Evolutionary conservation across 176 grass and related monocot genomes (phyloP).

Genomic region (Zoysia japonica): DNA sequence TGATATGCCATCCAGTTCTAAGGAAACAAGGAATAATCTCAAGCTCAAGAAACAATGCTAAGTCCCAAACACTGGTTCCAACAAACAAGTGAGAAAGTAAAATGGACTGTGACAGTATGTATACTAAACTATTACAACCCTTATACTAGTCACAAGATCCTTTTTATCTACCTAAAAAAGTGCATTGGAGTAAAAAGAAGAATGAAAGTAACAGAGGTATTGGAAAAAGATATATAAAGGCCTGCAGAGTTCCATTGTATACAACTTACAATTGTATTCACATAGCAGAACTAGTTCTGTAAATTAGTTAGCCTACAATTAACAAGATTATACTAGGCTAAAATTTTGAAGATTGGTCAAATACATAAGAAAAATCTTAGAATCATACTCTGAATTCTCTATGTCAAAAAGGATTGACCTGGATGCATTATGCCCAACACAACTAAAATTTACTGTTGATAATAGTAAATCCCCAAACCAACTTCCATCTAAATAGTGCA

Average conservation of each 20-base stretch:
- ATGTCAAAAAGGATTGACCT: background rate
- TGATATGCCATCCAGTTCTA: background rate
- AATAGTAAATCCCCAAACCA: background rate
- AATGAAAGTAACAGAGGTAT: background rate
- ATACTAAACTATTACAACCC: slow-evolving; percentile 3
- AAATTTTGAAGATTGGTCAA: slow-evolving; percentile 2
- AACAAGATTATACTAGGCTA: background rate
- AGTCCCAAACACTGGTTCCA: background rate
- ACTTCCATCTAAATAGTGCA: too few species aligned
- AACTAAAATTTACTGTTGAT: background rate
- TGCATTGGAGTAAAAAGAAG: background rate
- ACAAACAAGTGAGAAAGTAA: background rate
- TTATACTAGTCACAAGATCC: background rate
- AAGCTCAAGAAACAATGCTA: background rate
- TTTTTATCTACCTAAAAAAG: background rate
- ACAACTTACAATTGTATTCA: background rate
- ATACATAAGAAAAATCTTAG: background rate
- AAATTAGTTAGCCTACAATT: background rate
- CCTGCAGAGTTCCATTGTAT: background rate
- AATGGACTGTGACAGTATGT: background rate
- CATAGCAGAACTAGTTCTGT: background rate
- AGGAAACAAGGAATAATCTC: slow-evolving; percentile 1
- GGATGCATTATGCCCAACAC: background rate
- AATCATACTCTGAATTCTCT: background rate
- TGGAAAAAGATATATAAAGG: background rate